These are phyloP conservation scores for Tuber borchii DNA, from an alignment of 495 filamentous ascomycete genomes.

Conservation along the genomic window DNA sequence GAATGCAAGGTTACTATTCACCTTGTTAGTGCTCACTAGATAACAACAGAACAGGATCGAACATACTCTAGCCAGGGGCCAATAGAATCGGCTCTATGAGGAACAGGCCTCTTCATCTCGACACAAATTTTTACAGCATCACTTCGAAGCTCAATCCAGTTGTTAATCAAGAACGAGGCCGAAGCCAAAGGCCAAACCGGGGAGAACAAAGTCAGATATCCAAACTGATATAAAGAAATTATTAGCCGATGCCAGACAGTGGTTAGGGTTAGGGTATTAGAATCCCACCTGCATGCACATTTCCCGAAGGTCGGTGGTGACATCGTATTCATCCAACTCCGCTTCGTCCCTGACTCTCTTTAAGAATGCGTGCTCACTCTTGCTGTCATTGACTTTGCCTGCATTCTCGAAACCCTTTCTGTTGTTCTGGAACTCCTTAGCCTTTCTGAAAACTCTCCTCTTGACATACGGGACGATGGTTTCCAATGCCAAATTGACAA, in stretches of 20 bases:
- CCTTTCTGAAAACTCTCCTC: slow-evolving; percentile 63
- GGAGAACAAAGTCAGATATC: slow-evolving; percentile 89
- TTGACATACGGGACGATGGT: slow-evolving; percentile 79
- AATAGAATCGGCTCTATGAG: slow-evolving; percentile 82
- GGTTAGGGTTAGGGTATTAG: slow-evolving; percentile 7
- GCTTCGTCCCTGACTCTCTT: slow-evolving; percentile 76
- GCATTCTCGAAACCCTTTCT: slow-evolving; percentile 44
- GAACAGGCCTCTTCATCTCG: slow-evolving; percentile 80
- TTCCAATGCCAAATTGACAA: slow-evolving; percentile 81
- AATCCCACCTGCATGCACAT: slow-evolving; percentile 80
- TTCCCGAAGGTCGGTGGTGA: slow-evolving; percentile 79
- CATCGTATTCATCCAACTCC: slow-evolving; percentile 79
- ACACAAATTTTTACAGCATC: slow-evolving; percentile 93
- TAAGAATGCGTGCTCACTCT: slow-evolving; percentile 72
- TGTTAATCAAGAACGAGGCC: slow-evolving; percentile 85
- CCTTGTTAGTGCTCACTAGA: background rate
- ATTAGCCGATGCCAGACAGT: slow-evolving; percentile 8
- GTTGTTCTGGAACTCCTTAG: slow-evolving; percentile 62
- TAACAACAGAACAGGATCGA: background rate
- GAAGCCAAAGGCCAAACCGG: slow-evolving; percentile 87
- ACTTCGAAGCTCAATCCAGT: slow-evolving; percentile 90
- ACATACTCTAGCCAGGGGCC: slow-evolving; percentile 75
- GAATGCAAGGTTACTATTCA: slow-evolving; percentile 59
- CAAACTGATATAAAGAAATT: slow-evolving; percentile 43
- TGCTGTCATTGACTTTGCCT: slow-evolving; percentile 50